A percentile compares a stretch with the other conserved stretches of the same genome.
These are phyloP conservation scores for Sungouiozyma intestinalis DNA, from an alignment of 805 yeast species.

Conservation along the genomic window DNA sequence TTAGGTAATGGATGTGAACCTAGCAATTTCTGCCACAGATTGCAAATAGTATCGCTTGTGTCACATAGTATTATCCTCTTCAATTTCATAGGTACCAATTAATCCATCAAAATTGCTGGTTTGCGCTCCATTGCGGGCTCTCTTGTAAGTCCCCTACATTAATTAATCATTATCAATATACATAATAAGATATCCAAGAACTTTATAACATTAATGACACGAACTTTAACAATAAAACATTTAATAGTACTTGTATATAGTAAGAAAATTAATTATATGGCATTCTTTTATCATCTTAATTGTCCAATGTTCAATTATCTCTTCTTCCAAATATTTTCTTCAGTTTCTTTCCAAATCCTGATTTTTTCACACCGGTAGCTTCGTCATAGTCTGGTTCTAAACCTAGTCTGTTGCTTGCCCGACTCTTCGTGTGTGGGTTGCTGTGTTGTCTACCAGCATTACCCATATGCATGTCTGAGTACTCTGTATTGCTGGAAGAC, in stretches of 20 bases:
- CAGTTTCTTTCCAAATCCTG: constrained; percentile 28
- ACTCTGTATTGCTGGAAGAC: constrained; percentile 15
- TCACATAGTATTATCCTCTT: constrained; percentile 16
- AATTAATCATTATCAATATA: too few species aligned
- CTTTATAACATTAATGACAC: too few species aligned
- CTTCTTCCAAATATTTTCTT: constrained; percentile 34
- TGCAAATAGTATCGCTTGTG: constrained; percentile 10
- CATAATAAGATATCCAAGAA: too few species aligned
- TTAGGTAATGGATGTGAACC: constrained; percentile 5
- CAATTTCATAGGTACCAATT: constrained; percentile 3
- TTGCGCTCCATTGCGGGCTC: too few species aligned
- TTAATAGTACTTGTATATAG: too few species aligned
- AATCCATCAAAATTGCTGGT: too few species aligned
- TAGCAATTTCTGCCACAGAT: constrained; percentile 10
- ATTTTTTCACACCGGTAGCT: neutral
- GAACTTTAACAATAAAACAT: neutral
- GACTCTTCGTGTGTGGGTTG: constrained; percentile 1
- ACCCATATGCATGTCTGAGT: neutral
- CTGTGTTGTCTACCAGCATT: neutral
- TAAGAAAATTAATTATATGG: too few species aligned
- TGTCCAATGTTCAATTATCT: constrained; percentile 6
- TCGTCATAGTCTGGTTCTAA: neutral
- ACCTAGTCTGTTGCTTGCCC: neutral
- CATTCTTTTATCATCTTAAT: too few species aligned
- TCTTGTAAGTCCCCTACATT: too few species aligned